These are phyloP conservation scores for Themeda triandra DNA, from an alignment of 176 grass and related monocot genomes.

Conservation along the genomic window DNA sequence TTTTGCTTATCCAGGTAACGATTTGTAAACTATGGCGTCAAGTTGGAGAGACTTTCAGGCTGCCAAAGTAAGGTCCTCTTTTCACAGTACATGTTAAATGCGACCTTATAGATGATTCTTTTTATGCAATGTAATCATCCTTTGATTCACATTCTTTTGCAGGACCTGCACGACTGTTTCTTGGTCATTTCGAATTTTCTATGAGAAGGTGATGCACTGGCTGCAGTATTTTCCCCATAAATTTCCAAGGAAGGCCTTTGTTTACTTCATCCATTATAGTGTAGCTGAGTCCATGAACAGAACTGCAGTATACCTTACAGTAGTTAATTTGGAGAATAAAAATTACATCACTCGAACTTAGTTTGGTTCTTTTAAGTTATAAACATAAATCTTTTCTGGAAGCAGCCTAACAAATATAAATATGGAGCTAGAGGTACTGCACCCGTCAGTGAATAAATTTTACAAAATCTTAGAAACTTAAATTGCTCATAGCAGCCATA, in stretches of 20 bases:
- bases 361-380: too few species aligned
- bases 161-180: slow-evolving; percentile 99
- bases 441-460: too few species aligned
- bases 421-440: too few species aligned
- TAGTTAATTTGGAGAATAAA: too few species aligned
- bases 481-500: too few species aligned
- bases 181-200: slow-evolving; percentile 99
- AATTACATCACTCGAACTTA: too few species aligned
- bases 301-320: too few species aligned
- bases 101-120: background rate
- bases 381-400: too few species aligned
- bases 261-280: background rate
- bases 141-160: slow-evolving; percentile 28
- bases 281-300: too few species aligned
- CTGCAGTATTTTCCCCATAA: background rate
- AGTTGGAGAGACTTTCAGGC: slow-evolving; percentile 96
- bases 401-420: too few species aligned
- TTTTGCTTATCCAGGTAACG: slow-evolving; percentile 76
- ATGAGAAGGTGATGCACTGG: slow-evolving; percentile 82
- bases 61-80: slow-evolving; percentile 74
- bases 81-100: slow-evolving; percentile 2
- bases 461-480: too few species aligned
- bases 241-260: background rate
- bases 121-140: slow-evolving; percentile 6
- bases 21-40: slow-evolving; percentile 98